phyloP scores from a whole-genome alignment of 371 early-diverging fungal species.

The Mortierella sp. region DNA sequence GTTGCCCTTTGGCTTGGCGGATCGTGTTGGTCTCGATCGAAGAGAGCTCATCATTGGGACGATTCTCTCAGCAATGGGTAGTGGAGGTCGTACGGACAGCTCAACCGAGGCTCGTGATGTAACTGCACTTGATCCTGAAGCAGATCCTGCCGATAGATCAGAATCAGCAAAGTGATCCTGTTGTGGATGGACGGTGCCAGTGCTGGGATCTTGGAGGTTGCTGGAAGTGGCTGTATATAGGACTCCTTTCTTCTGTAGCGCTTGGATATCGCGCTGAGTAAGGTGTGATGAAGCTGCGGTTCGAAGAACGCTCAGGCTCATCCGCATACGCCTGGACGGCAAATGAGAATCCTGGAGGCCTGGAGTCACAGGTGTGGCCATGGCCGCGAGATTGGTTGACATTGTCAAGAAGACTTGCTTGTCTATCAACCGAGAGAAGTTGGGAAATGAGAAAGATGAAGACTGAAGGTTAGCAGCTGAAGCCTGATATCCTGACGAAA shows the following conservation, averaged over 20 bases:
- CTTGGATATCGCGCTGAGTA: constrained; percentile 25
- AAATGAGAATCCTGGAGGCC: background rate
- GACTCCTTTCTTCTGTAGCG: constrained; percentile 25
- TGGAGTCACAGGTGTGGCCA: background rate
- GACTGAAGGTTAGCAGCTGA: background rate
- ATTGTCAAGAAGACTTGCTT: background rate
- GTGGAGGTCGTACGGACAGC: too few species aligned
- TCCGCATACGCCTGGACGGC: constrained; percentile 14
- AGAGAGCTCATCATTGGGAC: too few species aligned
- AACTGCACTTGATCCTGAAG: too few species aligned
- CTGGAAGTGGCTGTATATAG: constrained; percentile 1
- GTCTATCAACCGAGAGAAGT: constrained; percentile 2
- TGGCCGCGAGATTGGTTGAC: background rate
- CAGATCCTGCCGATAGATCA: too few species aligned
- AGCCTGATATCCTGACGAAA: constrained; percentile 13
- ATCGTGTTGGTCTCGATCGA: too few species aligned
- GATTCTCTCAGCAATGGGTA: too few species aligned
- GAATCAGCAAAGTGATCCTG: background rate
- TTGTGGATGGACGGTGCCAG: background rate
- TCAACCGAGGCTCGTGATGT: too few species aligned
- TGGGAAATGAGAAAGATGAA: constrained; percentile 3
- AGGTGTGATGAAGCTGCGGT: constrained; percentile 14
- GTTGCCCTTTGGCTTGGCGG: constrained; percentile 1
- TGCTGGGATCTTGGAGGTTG: background rate
- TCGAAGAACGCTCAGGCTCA: constrained; percentile 23